Evolutionary conservation across 2,329 filamentous ascomycete species (phyloP), one percentile per base, ranked within the genome.

Genomic region (Sclerotinia minor): DNA sequence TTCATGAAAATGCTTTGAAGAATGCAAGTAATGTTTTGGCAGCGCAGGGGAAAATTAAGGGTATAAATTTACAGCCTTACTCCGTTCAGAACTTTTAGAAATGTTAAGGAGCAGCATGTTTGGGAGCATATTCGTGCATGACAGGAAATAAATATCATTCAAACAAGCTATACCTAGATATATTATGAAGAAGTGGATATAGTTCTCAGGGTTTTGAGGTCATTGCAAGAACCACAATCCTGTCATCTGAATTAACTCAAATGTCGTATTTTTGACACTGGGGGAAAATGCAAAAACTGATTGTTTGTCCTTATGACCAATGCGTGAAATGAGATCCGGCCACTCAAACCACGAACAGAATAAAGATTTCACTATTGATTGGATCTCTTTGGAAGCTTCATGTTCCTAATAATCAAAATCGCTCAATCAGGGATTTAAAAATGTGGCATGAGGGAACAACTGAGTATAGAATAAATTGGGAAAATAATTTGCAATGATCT

Each of bases 1-100:
- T 65, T 21, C 63, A 65, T 35, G 52, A 65, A 17, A 58, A 49
- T 26, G 52, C 52, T 19, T 29, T 65, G 24, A 58, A 65, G n/a
- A 65, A 65, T 41, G 52, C 53, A 2, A 65, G 24, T 17, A 38
- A 21, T 58, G 41, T 65, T 5, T 49, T 65, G 63, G 29, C 52
- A 11, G 63, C 63, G 19, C 52, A 58, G 29, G 52, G 52, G 2
- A 58, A 58, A 38, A 49, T 58, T 1, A 65, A 65, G n/a, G 63
- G 52, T 2, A 58, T 45, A 24, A 29, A 58, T 21, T 4, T 58
- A 45, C 47, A 21, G 13, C 52, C 63, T 3, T 58, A 58, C 38
- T 65, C 63, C 9, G 52, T 57, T 8, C 52, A 65, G 9, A 58
- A 49, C 26, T 58, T 65, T 26, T 58, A 49, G 17, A 41, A 21